Evolutionary conservation across 345 rosid genomes (phyloP).

Genomic region (Salix purpurea): DNA sequence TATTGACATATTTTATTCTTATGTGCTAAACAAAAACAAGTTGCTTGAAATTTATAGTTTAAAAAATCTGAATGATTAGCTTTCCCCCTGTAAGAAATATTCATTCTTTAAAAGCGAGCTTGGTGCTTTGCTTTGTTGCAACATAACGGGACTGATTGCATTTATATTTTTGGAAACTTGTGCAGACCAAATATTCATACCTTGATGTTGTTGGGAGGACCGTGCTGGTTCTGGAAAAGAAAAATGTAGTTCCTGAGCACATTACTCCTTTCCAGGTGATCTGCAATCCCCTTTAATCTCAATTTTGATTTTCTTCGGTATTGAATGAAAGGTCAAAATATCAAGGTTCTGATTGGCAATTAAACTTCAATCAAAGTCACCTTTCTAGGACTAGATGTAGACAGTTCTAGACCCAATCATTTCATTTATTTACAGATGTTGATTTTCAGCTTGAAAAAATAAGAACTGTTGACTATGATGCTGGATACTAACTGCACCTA

Average conservation of each 20-base stretch:
- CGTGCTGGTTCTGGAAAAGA: constrained; percentile 87
- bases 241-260: constrained; percentile 75
- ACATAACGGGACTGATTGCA: neutral
- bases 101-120: neutral
- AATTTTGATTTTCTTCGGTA: neutral
- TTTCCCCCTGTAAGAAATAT: constrained; percentile 1
- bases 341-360: neutral
- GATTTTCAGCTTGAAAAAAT: neutral
- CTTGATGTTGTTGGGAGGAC: constrained; percentile 97
- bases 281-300: neutral
- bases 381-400: neutral
- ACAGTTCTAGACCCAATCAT: neutral
- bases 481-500: neutral
- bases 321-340: neutral
- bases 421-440: neutral
- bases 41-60: neutral
- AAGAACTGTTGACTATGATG: neutral
- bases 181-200: constrained; percentile 90
- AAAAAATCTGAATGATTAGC: neutral
- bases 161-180: neutral
- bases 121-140: neutral
- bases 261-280: constrained; percentile 81
- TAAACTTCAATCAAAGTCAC: neutral
- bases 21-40: neutral
- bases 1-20: neutral